Evolutionary conservation across 345 rosid species (phyloP), one percentile per base, ranked within the genome.

Genomic region (Citrus inodora): DNA sequence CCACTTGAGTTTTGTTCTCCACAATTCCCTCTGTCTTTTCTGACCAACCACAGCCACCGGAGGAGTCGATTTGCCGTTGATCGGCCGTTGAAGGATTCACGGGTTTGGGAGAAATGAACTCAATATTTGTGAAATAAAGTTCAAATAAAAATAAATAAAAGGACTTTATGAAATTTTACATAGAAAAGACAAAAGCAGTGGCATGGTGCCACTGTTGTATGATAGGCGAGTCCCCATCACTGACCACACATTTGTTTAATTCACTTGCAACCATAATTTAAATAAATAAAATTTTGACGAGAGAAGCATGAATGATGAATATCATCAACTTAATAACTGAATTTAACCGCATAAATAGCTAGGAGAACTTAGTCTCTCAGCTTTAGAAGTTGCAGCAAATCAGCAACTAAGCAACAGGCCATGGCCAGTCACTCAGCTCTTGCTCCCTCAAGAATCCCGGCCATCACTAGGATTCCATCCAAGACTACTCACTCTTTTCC

Each of bases 391-490:
- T 79, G 84, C 76, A 79, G 86, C 80, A 42, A 42, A 42, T 42
- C 48, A 42, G 4, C 48, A 46, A 46, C 51, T 13, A 13, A 46
- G 51, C 51, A 13, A 42, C 17, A 53, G 80, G 82, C 82, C 86
- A 96, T 96, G 99, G 97, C 99, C 78, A 56, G 37, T 73, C 93
- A 91, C 80, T 92, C 98, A 85, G 95, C 95, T 88, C 91, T 96
- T 30, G 97, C 98, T 79, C 87, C 97, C 70, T 88, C 97, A 3
- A 90, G 97, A 79, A 83, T 91, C 81, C 94, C 93, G 7, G 86
- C 90, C 71, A 83, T 75, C 68, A 81, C 92, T 64, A 87, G 89
- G 83, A 87, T 89, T 78, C 90, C 85, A 56, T 90, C 93, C 75
- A 92, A 83, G 87, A 74, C 61, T 73, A 75, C 82, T 35, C 85